A percentile compares a stretch with the other conserved stretches of the same genome.
Evolutionary conservation across 352 stramenopile genomes (phyloP).

Genomic region (Phytophthora aleatoria): DNA sequence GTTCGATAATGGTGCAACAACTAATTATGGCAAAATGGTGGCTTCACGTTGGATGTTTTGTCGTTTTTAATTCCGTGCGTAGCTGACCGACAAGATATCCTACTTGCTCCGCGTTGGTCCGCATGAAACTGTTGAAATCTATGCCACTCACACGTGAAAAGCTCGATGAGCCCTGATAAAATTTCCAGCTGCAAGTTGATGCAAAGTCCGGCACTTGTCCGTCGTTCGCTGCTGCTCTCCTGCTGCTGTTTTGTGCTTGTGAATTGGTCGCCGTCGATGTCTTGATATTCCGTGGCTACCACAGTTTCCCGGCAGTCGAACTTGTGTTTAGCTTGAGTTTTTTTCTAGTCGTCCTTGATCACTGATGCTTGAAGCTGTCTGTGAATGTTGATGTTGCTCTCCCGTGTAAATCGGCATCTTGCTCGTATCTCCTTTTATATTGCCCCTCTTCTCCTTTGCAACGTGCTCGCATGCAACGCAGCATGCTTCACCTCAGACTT

Average conservation of each 20-base stretch:
- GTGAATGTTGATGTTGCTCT: background rate
- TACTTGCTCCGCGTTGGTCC: no score
- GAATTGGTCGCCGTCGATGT: background rate
- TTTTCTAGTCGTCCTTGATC: slow-evolving; percentile 14
- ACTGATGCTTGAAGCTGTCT: slow-evolving; percentile 7
- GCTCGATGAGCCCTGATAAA: no score
- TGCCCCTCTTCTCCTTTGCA: background rate
- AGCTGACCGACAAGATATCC: no score
- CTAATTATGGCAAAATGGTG: no score
- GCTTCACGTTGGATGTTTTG: no score
- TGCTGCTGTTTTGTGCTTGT: slow-evolving; percentile 2
- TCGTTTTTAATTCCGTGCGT: no score
- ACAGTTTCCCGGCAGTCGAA: background rate
- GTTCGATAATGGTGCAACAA: background rate
- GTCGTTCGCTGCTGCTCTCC: background rate
- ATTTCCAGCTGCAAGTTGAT: no score
- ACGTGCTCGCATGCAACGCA: background rate
- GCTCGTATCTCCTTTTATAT: slow-evolving; percentile 4
- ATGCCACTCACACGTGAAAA: no score
- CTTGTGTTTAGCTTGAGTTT: slow-evolving; percentile 5
- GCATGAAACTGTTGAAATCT: no score
- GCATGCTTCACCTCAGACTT: slow-evolving; percentile 1
- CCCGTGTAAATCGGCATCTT: no score
- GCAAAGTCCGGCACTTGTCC: no score
- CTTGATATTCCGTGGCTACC: background rate